Conservation (phyloP, 2,329 filamentous ascomycete species). For the Penicillium sp. region DNA sequence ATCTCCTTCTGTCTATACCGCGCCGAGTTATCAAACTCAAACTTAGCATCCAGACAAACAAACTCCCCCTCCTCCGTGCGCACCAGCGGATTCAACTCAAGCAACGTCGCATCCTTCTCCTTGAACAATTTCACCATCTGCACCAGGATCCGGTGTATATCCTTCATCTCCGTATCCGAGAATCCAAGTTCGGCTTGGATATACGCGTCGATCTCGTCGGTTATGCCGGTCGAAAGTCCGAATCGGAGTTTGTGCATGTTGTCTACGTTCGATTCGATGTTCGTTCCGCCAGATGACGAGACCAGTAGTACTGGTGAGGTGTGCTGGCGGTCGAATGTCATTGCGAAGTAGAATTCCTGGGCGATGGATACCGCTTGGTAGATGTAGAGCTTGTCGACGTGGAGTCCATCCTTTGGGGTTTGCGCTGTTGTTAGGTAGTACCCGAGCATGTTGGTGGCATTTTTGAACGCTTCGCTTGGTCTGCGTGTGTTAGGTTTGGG, state of each 20-base stretch:
- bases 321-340: conserved; percentile 47
- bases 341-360: conserved; percentile 42
- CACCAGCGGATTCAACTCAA: conserved; percentile 45
- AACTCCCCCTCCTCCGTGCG: conserved; percentile 31
- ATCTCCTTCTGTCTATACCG: conserved; percentile 42
- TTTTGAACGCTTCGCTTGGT: conserved; percentile 26
- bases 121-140: conserved; percentile 40
- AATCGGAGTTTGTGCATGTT: conserved; percentile 31
- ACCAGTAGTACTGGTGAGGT: conserved; percentile 41
- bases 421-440: conserved; percentile 30
- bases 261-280: conserved; percentile 31
- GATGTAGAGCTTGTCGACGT: conserved; percentile 39
- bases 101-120: conserved; percentile 48
- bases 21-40: conserved; percentile 52
- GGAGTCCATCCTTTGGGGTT: conserved; percentile 26
- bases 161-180: conserved; percentile 23
- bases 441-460: conserved; percentile 31
- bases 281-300: conserved; percentile 32
- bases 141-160: conserved; percentile 31
- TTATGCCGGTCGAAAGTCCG: conserved; percentile 25
- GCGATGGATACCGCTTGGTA: conserved; percentile 32
- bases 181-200: conserved; percentile 27
- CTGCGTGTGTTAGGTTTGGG: conserved; percentile 9
- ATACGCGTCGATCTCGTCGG: conserved; percentile 21
- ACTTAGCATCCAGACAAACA: conserved; percentile 40